Conservation (phyloP, 2,329 filamentous ascomycete species). For the Teratosphaeria gauchensis region DNA sequence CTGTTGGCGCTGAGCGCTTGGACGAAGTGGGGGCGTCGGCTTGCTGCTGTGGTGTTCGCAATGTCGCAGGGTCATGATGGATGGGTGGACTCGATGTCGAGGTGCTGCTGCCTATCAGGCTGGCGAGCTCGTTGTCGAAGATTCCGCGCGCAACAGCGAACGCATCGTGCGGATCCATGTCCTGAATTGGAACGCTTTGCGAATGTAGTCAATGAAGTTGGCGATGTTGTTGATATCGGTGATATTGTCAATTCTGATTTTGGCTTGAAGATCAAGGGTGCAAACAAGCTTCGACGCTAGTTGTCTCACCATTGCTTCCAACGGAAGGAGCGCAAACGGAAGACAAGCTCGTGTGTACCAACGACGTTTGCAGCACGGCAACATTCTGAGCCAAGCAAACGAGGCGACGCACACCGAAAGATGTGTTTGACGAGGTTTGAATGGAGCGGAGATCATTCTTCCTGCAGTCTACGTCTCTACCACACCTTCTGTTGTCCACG, state of each 20-base stretch:
- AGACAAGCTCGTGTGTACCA: not conserved
- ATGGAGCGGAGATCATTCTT: not conserved
- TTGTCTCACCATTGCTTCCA: not conserved
- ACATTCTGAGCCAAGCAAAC: not conserved
- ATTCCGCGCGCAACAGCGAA: conserved; percentile 3
- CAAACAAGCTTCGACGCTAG: not conserved
- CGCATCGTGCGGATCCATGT: conserved; percentile 7
- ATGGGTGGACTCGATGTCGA: conserved; percentile 4
- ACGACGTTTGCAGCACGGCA: not conserved
- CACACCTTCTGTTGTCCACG: no score
- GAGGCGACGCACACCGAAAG: not conserved
- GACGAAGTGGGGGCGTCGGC: not conserved
- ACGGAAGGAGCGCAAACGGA: not conserved
- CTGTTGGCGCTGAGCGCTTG: not conserved
- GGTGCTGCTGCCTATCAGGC: conserved; percentile 6
- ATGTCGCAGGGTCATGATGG: not conserved
- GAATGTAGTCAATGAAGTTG: not conserved
- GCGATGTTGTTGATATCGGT: not conserved
- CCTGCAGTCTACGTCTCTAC: no score
- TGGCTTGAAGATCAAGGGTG: not conserved
- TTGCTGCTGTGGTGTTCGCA: not conserved
- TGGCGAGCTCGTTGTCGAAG: conserved; percentile 7
- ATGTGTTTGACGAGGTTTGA: not conserved
- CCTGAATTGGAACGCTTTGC: not conserved
- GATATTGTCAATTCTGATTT: not conserved